Conservation (phyloP, 257 asterid species). For the Nicotiana benthamiana region DNA sequence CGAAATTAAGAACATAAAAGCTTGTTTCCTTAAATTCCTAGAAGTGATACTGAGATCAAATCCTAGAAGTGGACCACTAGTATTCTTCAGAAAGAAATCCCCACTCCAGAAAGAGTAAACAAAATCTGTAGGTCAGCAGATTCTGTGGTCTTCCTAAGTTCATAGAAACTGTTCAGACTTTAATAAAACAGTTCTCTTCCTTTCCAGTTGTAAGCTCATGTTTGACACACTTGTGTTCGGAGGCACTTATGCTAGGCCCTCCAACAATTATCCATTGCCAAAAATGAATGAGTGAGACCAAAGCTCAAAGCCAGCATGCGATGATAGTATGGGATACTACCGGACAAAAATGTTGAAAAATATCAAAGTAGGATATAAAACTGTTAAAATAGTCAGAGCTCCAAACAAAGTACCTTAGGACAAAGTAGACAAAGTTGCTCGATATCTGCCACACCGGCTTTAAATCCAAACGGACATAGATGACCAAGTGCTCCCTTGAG, state of each 20-base stretch:
- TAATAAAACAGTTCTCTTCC: not conserved
- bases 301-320: not conserved
- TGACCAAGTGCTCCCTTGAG: conserved; percentile 38
- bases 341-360: not conserved
- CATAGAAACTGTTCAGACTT: not conserved
- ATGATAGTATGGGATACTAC: not conserved
- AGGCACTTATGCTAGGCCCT: not conserved
- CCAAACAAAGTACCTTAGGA: conserved; percentile 52
- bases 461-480: conserved; percentile 43
- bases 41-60: not conserved
- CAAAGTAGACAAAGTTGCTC: conserved; percentile 63
- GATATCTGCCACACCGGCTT: conserved; percentile 34
- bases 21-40: not conserved
- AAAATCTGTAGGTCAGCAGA: not conserved
- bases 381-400: not conserved
- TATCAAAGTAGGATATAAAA: not conserved
- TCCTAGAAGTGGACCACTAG: too few species aligned
- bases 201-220: not conserved
- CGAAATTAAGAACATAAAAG: not conserved
- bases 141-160: not conserved
- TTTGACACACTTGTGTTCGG: not conserved
- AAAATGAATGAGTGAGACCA: not conserved
- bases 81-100: not conserved
- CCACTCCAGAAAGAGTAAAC: not conserved
- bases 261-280: not conserved